Conservation (phyloP, 257 asterid species). For the Linderniella brevidens region DNA sequence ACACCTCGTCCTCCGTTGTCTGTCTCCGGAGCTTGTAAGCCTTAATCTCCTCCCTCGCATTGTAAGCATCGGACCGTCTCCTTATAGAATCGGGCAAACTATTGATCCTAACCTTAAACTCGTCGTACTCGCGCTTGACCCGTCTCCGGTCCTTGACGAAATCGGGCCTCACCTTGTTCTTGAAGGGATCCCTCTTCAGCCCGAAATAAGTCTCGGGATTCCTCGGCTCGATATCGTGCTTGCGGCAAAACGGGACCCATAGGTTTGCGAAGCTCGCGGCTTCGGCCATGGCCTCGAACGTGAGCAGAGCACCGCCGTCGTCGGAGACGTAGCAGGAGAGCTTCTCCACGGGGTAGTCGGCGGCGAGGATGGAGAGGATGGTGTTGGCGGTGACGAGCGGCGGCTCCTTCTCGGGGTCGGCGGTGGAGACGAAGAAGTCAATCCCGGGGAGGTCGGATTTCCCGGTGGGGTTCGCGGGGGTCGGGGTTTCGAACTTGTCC, state of each 20-base stretch:
- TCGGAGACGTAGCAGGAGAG: constrained; percentile 68
- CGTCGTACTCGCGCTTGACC: constrained; percentile 69
- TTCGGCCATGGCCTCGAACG: constrained; percentile 84
- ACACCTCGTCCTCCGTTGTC: constrained; percentile 28
- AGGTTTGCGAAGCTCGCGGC: constrained; percentile 69
- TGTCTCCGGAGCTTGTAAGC: constrained; percentile 54
- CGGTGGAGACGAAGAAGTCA: constrained; percentile 62
- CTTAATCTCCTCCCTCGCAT: constrained; percentile 62
- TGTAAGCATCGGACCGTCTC: constrained; percentile 64
- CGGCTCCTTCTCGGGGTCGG: constrained; percentile 85
- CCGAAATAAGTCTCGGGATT: constrained; percentile 55
- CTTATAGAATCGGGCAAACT: constrained; percentile 66
- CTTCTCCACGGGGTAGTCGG: constrained; percentile 67
- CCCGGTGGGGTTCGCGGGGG: constrained; percentile 36
- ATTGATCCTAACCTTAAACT: constrained; percentile 60
- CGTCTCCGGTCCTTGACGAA: constrained; percentile 75
- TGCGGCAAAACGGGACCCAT: constrained; percentile 78
- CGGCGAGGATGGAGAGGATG: constrained; percentile 58
- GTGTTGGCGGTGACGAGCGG: constrained; percentile 77
- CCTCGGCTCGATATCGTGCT: constrained; percentile 53
- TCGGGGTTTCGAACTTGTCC: constrained; percentile 50
- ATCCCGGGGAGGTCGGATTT: constrained; percentile 73
- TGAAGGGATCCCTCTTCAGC: constrained; percentile 53
- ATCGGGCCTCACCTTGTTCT: constrained; percentile 55
- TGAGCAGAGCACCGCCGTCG: constrained; percentile 71